Evolutionary conservation across 2,329 filamentous ascomycete genomes (phyloP).

Genomic region (Tolypocladium tundrense): DNA sequence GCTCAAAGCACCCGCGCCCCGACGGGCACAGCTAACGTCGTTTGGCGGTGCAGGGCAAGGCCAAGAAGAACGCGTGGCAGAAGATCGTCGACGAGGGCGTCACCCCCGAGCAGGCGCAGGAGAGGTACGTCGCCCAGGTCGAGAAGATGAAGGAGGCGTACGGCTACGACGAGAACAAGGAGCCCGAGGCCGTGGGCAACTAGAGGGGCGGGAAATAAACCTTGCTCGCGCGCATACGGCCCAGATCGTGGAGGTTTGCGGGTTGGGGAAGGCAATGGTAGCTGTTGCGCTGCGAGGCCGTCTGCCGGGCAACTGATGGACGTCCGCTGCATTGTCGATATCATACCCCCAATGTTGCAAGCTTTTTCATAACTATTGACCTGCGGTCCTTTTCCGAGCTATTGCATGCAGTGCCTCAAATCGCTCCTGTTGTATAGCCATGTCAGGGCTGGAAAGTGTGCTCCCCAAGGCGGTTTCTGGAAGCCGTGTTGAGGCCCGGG

Average conservation of each 20-base stretch:
- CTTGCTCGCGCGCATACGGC: not conserved
- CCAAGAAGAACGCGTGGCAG: slow-evolving; percentile 72
- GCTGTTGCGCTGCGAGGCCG: no score
- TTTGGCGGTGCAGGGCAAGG: slow-evolving; percentile 52
- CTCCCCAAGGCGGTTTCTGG: no score
- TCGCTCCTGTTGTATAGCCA: no score
- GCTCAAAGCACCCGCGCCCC: not conserved
- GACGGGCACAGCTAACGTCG: no score
- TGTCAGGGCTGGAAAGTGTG: no score
- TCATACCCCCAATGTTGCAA: not conserved
- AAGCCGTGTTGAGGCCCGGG: no score
- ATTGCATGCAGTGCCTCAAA: not conserved
- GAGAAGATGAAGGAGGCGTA: slow-evolving; percentile 61
- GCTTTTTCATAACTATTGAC: not conserved
- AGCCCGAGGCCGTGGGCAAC: slow-evolving; percentile 43
- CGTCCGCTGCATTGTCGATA: not conserved
- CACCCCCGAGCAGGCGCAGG: slow-evolving; percentile 58
- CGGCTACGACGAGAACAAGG: slow-evolving; percentile 57
- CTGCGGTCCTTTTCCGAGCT: not conserved
- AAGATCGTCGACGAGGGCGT: slow-evolving; percentile 53
- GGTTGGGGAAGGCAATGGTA: not conserved
- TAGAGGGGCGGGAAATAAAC: not conserved
- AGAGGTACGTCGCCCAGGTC: slow-evolving; percentile 63
- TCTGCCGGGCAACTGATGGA: not conserved
- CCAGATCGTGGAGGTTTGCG: no score